Conservation (phyloP, 495 filamentous ascomycete species). For the Aspergillus avenaceus region DNA sequence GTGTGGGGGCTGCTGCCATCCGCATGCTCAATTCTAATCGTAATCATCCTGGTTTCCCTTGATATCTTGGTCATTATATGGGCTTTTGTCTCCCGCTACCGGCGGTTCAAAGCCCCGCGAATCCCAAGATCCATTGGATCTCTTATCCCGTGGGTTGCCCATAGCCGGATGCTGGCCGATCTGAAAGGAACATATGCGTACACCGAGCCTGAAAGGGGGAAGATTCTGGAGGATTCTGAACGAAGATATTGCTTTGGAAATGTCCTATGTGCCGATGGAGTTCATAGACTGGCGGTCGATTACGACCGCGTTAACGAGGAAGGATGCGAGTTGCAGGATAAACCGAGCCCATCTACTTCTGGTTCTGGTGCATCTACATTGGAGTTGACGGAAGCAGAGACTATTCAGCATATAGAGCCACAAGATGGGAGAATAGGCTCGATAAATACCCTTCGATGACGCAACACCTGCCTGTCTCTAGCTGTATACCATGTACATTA, state of each 20-base stretch:
- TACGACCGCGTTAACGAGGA: background rate
- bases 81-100: conserved; percentile 15
- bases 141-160: conserved; percentile 20
- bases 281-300: background rate
- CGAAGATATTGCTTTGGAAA: background rate
- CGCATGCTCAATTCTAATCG: conserved; percentile 13
- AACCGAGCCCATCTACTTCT: background rate
- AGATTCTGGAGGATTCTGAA: background rate
- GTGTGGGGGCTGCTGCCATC: conserved; percentile 17
- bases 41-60: conserved; percentile 18
- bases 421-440: no score
- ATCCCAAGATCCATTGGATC: conserved; percentile 20
- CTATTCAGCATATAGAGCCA: no score
- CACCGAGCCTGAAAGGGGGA: background rate
- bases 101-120: conserved; percentile 14
- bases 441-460: no score
- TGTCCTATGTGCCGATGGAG: background rate
- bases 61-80: conserved; percentile 13
- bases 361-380: no score
- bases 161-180: conserved; percentile 16
- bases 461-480: no score
- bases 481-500: no score
- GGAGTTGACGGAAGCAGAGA: no score
- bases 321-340: background rate
- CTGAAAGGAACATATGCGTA: background rate